Evolutionary conservation across 192 early-diverging fungal species (phyloP).

Genomic region (Glomus cerebriforme): DNA sequence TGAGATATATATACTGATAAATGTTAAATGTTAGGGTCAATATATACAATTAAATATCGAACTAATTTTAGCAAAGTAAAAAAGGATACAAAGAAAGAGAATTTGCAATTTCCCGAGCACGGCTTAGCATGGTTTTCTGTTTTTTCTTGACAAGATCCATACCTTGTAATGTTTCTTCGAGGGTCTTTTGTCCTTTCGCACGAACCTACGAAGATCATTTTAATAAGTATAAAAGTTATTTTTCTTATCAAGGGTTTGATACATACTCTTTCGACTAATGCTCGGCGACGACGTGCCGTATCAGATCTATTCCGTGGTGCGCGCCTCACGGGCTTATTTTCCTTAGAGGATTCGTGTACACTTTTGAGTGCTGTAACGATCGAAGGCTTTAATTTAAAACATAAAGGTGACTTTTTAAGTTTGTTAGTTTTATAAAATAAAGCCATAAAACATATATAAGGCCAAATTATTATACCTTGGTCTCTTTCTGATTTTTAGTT

Average conservation of each 20-base stretch:
- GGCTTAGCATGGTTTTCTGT: neutral
- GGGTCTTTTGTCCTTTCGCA: constrained; percentile 2
- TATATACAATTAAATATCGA: neutral
- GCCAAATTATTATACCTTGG: neutral
- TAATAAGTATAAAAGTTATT: neutral
- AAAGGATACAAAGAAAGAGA: constrained; percentile 13
- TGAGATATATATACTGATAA: neutral
- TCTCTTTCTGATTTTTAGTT: neutral
- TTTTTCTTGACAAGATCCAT: neutral
- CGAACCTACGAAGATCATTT: neutral
- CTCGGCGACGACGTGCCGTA: neutral
- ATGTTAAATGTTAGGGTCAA: neutral
- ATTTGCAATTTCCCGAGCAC: neutral
- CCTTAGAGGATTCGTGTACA: too few species aligned
- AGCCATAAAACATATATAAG: too few species aligned
- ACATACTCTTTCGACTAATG: constrained; percentile 3
- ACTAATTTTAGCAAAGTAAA: neutral
- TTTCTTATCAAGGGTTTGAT: neutral
- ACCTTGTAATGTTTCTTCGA: neutral
- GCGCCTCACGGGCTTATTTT: neutral
- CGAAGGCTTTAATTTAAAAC: too few species aligned
- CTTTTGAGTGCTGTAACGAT: too few species aligned
- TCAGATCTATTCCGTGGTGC: neutral
- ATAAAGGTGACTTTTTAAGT: too few species aligned
- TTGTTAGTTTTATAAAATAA: too few species aligned